These are phyloP conservation scores for Rhypophila decipiens DNA, from an alignment of 495 filamentous ascomycete species.

Conservation along the genomic window DNA sequence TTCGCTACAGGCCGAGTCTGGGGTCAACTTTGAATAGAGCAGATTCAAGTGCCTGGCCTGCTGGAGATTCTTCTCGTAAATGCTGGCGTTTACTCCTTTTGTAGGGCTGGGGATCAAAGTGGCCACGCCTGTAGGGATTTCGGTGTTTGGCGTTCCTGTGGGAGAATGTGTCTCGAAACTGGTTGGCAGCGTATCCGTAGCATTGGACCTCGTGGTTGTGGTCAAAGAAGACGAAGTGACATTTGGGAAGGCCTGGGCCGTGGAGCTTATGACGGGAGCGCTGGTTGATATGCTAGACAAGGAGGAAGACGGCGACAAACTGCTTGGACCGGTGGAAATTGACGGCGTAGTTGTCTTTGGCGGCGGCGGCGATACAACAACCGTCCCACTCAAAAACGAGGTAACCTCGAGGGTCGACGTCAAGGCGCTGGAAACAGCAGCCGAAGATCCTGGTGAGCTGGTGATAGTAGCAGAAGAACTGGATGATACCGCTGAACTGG, in stretches of 20 bases:
- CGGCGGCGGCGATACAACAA: too few relatives aligned
- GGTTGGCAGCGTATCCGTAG: too few relatives aligned
- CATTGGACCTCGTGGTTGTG: neutral
- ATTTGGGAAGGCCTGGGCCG: neutral
- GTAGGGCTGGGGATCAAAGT: slow-evolving; percentile 24
- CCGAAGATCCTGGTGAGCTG: too few relatives aligned
- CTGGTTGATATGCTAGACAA: too few relatives aligned
- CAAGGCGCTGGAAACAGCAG: too few relatives aligned
- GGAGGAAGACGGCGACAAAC: too few relatives aligned
- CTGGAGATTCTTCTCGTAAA: slow-evolving; percentile 29
- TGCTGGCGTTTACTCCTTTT: slow-evolving; percentile 27
- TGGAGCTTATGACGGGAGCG: too few relatives aligned
- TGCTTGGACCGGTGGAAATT: too few relatives aligned
- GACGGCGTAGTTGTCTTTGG: too few relatives aligned
- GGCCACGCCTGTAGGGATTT: slow-evolving; percentile 35
- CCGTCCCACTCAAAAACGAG: neutral
- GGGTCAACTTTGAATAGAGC: slow-evolving; percentile 30
- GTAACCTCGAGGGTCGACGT: neutral
- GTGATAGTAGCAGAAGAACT: neutral
- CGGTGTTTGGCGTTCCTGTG: slow-evolving; percentile 22
- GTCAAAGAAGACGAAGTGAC: neutral
- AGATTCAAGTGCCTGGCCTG: slow-evolving; percentile 32
- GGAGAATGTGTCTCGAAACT: too few relatives aligned
- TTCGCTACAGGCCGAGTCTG: slow-evolving; percentile 27
- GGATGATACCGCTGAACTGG: neutral